Conservation (phyloP, 495 filamentous ascomycete species). For the Xylaria castorea region DNA sequence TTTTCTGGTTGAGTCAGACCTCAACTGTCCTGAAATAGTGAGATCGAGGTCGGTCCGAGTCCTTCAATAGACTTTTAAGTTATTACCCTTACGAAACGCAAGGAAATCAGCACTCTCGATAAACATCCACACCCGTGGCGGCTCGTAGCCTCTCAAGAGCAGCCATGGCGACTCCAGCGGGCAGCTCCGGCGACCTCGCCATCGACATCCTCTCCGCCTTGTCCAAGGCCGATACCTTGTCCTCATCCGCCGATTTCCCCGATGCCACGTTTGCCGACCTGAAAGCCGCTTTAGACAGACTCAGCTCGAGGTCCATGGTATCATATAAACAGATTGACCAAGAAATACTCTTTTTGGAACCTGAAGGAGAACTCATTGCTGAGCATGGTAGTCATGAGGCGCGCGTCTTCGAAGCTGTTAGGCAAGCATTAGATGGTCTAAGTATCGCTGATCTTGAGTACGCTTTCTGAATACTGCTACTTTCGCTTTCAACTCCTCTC, state of each 20-base stretch:
- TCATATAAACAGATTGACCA: slow-evolving; percentile 76
- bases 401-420: slow-evolving; percentile 88
- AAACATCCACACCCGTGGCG: too few relatives aligned
- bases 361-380: slow-evolving; percentile 79
- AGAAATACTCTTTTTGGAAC: slow-evolving; percentile 58
- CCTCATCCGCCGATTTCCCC: slow-evolving; percentile 78
- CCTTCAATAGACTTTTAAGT: neutral
- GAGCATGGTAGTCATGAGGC: slow-evolving; percentile 92
- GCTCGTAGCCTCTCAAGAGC: neutral
- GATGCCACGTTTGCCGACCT: slow-evolving; percentile 68
- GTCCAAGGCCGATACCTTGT: slow-evolving; percentile 65
- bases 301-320: slow-evolving; percentile 81
- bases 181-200: slow-evolving; percentile 59
- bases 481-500: neutral
- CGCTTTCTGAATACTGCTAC: neutral
- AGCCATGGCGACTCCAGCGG: slow-evolving; percentile 31
- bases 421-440: slow-evolving; percentile 76
- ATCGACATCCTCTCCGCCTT: slow-evolving; percentile 69
- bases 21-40: neutral
- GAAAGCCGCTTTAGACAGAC: slow-evolving; percentile 72
- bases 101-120: neutral
- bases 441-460: slow-evolving; percentile 73
- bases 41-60: neutral
- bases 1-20: slow-evolving; percentile 19
- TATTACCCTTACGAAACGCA: neutral